phyloP scores from a whole-genome alignment of 2,329 filamentous ascomycete species.

The Uncinocarpus reesii region DNA sequence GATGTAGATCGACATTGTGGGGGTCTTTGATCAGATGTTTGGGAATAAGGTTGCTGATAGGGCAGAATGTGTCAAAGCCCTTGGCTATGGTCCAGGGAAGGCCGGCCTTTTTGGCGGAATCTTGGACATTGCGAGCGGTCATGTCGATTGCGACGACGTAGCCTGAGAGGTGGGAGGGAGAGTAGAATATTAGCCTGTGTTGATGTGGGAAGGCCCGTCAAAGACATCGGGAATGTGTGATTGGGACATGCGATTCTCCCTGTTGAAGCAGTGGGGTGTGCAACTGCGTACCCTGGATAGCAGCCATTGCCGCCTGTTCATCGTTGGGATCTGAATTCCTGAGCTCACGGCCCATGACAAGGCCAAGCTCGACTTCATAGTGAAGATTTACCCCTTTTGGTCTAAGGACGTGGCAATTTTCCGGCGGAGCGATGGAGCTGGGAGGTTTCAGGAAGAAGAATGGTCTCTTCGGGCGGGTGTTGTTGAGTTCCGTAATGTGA shows the following conservation, averaged over 20 bases:
- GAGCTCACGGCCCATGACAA: constrained; percentile 74
- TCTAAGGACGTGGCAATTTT: constrained; percentile 66
- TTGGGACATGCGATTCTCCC: background rate
- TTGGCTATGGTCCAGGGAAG: constrained; percentile 95
- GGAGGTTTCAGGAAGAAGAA: constrained; percentile 99
- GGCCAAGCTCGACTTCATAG: constrained; percentile 87
- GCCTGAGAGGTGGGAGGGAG: constrained; percentile 43
- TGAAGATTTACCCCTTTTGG: constrained; percentile 78
- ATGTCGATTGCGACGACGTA: constrained; percentile 93
- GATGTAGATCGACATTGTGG: constrained; percentile 75
- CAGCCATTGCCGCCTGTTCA: constrained; percentile 62
- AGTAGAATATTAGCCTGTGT: background rate
- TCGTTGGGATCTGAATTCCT: constrained; percentile 67
- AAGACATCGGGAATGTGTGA: background rate
- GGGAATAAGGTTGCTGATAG: constrained; percentile 68
- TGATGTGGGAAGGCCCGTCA: too few species aligned
- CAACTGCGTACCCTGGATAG: constrained; percentile 56
- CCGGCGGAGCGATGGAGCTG: constrained; percentile 70
- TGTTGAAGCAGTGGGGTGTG: background rate
- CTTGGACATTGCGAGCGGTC: constrained; percentile 90
- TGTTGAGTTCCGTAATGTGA: constrained; percentile 87
- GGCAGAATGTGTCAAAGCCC: constrained; percentile 95
- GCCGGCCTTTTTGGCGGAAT: constrained; percentile 94
- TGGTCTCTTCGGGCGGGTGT: constrained; percentile 76
- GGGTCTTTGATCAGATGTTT: constrained; percentile 75